Evolutionary conservation across 768 basidiomycete genomes (phyloP).

Genomic region (Tulasnella sp.): DNA sequence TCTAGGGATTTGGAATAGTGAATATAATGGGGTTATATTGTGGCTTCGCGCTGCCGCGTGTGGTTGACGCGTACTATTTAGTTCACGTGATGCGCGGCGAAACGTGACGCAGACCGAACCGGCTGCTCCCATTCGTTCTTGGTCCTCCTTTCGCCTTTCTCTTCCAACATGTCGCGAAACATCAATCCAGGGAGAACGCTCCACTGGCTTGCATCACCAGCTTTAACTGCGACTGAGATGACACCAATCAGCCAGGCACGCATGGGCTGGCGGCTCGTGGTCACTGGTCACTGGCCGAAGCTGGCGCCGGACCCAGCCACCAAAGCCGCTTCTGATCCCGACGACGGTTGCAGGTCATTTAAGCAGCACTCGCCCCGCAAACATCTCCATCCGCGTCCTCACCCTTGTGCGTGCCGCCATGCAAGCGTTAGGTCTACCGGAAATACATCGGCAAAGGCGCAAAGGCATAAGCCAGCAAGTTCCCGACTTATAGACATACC

Average conservation of each 20-base stretch:
- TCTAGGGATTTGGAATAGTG: neutral
- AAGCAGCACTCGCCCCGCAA: slow-evolving; percentile 1
- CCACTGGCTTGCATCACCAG: slow-evolving; percentile 7
- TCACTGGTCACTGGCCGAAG: too few species aligned
- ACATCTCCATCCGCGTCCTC: neutral
- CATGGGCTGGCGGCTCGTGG: neutral
- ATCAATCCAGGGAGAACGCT: neutral
- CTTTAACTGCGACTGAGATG: slow-evolving; percentile 24
- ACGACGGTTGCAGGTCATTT: slow-evolving; percentile 14
- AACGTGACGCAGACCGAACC: neutral
- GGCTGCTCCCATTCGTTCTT: neutral
- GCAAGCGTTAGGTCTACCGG: neutral
- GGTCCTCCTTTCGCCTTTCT: neutral
- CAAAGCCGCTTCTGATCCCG: neutral
- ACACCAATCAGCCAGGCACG: neutral
- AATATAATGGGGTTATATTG: too few species aligned
- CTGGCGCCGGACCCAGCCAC: neutral
- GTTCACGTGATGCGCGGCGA: neutral
- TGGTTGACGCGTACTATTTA: too few species aligned
- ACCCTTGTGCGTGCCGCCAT: neutral
- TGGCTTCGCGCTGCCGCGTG: too few species aligned
- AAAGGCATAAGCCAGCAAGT: too few species aligned
- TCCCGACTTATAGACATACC: too few species aligned
- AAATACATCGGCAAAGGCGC: neutral
- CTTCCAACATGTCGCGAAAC: neutral